Evolutionary conservation across 1,284 basidiomycete genomes (phyloP).

Genomic region (Takashimella koratensis): DNA sequence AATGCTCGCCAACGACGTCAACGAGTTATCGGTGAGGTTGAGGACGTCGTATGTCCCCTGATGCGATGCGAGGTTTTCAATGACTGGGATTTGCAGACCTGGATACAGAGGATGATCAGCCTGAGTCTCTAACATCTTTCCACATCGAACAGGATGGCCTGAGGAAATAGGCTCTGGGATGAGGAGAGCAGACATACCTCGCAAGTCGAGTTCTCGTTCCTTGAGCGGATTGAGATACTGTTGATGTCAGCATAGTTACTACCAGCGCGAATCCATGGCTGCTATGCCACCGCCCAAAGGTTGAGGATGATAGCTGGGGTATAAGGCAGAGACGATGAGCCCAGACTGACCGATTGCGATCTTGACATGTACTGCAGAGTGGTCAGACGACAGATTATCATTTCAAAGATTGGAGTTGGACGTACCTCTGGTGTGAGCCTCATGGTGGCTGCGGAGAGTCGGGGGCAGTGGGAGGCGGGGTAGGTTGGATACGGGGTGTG

Average conservation of each 20-base stretch:
- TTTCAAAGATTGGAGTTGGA: constrained; percentile 4
- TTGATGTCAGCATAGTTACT: constrained; percentile 13
- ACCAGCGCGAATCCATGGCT: too few species aligned
- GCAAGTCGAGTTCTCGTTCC: constrained; percentile 89
- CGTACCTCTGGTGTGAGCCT: constrained; percentile 51
- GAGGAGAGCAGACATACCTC: constrained; percentile 61
- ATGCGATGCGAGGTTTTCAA: constrained; percentile 98
- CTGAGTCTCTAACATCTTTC: too few species aligned
- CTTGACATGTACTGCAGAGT: constrained; percentile 43
- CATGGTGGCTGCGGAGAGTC: too few species aligned
- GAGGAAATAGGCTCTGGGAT: too few species aligned
- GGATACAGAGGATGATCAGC: constrained; percentile 18
- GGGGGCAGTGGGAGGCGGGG: too few species aligned
- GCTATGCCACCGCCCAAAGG: too few species aligned
- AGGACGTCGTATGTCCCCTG: constrained; percentile 64
- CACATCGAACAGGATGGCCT: too few species aligned
- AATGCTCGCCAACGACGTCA: constrained; percentile 84
- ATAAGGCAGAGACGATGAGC: too few species aligned
- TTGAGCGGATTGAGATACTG: constrained; percentile 78
- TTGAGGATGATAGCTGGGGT: too few species aligned
- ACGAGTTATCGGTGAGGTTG: constrained; percentile 96
- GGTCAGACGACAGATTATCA: constrained; percentile 4
- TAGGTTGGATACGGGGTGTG: too few species aligned
- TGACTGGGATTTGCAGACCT: constrained; percentile 96
- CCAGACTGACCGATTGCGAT: constrained; percentile 39